Evolutionary conservation across 345 rosid species (phyloP), one percentile per base, ranked within the genome.

Genomic region (Melastoma malabathricum): DNA sequence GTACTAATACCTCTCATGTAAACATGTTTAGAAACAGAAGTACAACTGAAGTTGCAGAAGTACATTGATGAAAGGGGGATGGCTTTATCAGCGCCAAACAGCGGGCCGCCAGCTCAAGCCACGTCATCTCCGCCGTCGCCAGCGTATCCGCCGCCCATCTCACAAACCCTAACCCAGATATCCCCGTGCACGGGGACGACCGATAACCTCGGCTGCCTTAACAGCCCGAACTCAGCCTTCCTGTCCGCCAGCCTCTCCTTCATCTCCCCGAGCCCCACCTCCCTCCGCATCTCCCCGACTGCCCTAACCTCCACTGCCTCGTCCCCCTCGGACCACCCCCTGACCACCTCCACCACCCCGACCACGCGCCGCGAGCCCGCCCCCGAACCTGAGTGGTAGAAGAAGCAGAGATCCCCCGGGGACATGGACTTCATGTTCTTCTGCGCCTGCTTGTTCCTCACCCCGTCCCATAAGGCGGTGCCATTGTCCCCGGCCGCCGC

Each of bases 321-420:
- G 12, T 58, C 84, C 18, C 64, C 77, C 3, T 56, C 45, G 69
- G 81, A 84, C 87, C 89, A 84, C 44, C 84, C 86, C 41, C 74
- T 78, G 5, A 57, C n/a, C 39, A 87, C 89, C 20, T 63, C 63
- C 16, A 92, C 96, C 0, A 84, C 95, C 7, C 98, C 96, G 4
- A 84, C 89, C 46, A 87, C 67, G 49, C 83, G 80, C 31, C 95
- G 93, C 3, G 85, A 58, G 18, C 58, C 71, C 53, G 80, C 51
- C 1, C 98, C 96, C 53, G 81, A 47, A 1, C 98, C 96, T 1
- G 96, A 86, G 69, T 92, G 98, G 82, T 92, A 87, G 69, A 84
- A 92, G 79, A 87, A 79, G 68, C 98, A 80, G 46, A 82, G 89
- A 27, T 92, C 96, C 18, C 68, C 45, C 20, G 76, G 63, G 17